phyloP scores from a whole-genome alignment of 2,329 filamentous ascomycete species.

The Didymella segeticola region DNA sequence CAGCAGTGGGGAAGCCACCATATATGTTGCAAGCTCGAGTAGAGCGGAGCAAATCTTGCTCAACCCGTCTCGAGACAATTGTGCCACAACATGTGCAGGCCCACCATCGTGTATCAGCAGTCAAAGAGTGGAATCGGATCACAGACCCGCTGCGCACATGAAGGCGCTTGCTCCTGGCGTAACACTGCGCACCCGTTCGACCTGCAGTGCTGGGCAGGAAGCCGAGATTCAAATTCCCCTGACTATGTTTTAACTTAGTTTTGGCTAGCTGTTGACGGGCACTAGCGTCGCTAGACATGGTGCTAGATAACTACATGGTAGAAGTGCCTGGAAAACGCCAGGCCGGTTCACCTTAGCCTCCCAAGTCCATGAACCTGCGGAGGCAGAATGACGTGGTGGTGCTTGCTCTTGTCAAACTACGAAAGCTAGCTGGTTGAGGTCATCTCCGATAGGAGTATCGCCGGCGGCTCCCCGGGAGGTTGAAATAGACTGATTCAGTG shows the following conservation, averaged over 20 bases:
- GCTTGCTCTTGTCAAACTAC: neutral
- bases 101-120: conserved; percentile 1
- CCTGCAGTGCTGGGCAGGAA: neutral
- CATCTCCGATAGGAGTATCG: neutral
- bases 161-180: neutral
- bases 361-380: neutral
- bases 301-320: neutral
- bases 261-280: neutral
- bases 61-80: neutral
- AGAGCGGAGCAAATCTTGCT: conserved; percentile 1
- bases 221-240: neutral
- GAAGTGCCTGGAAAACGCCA: no score
- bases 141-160: neutral
- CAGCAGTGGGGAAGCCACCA: neutral
- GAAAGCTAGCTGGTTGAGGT: neutral
- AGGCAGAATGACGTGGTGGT: neutral
- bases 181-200: neutral
- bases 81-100: conserved; percentile 1
- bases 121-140: neutral
- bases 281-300: neutral
- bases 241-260: neutral
- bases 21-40: neutral
- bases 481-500: neutral
- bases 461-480: neutral
- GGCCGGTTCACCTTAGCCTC: neutral